A percentile compares a stretch with the other conserved stretches of the same genome.
phyloP scores from a whole-genome alignment of 768 basidiomycete species.

The Collybia sp. region DNA sequence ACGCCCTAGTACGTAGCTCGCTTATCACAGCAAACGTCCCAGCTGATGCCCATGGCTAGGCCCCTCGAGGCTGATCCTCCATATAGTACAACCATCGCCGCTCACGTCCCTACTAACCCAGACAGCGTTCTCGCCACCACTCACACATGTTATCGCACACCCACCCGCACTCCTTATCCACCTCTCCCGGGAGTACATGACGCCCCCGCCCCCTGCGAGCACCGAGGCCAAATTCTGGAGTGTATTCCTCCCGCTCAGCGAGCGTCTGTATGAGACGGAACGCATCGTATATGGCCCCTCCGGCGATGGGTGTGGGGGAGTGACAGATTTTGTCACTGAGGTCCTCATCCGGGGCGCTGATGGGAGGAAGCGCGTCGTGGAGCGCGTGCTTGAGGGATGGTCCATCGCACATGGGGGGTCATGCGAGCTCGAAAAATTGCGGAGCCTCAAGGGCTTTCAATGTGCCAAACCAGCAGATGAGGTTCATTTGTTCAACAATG shows the following conservation, averaged over 20 bases:
- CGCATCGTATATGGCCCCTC: conserved; percentile 52
- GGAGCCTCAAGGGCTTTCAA: conserved; percentile 45
- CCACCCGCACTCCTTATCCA: conserved; percentile 66
- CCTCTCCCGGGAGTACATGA: conserved; percentile 66
- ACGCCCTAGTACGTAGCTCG: conserved; percentile 43
- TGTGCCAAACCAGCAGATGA: conserved; percentile 27
- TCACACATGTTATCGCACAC: conserved; percentile 63
- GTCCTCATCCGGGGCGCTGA: conserved; percentile 42
- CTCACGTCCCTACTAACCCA: conserved; percentile 54
- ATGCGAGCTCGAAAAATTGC: conserved; percentile 47
- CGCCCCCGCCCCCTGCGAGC: conserved; percentile 62
- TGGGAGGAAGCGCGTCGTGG: conserved; percentile 49
- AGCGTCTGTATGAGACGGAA: conserved; percentile 54
- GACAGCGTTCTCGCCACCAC: conserved; percentile 58
- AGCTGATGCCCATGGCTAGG: conserved; percentile 21
- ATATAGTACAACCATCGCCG: conserved; percentile 42
- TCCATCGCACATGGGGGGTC: conserved; percentile 24
- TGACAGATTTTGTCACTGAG: conserved; percentile 57
- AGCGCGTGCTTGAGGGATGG: conserved; percentile 67
- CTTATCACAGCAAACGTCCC: conserved; percentile 1
- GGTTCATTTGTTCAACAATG: conserved; percentile 17
- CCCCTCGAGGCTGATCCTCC: conserved; percentile 57
- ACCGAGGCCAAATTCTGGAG: conserved; percentile 74
- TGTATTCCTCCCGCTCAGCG: conserved; percentile 67
- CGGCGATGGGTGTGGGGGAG: conserved; percentile 44